phyloP scores from a whole-genome alignment of 208 protist species.

The Leishmania tarentolae region DNA sequence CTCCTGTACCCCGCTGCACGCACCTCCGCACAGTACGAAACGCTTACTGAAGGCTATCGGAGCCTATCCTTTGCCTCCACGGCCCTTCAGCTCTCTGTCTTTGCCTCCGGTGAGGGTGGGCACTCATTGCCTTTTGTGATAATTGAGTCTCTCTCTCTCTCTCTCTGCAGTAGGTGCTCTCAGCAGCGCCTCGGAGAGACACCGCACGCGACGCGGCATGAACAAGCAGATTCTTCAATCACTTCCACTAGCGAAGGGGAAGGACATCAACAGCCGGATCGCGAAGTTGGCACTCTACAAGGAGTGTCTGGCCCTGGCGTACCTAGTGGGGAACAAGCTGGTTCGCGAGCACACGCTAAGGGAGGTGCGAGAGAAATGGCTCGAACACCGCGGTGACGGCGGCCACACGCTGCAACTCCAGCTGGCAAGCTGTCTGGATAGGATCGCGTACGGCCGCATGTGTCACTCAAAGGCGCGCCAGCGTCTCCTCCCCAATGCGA shows the following conservation, averaged over 20 bases:
- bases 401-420: slow-evolving; percentile 84
- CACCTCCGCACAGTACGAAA: background rate
- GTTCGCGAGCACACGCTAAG: slow-evolving; percentile 73
- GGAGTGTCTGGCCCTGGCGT: slow-evolving; percentile 83
- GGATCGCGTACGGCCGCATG: slow-evolving; percentile 84
- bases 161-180: background rate
- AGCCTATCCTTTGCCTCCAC: background rate
- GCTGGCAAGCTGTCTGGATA: slow-evolving; percentile 81
- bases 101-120: background rate
- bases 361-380: slow-evolving; percentile 84
- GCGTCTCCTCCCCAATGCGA: slow-evolving; percentile 81
- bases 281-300: slow-evolving; percentile 88
- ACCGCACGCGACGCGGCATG: slow-evolving; percentile 32
- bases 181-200: background rate
- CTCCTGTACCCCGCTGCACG: background rate
- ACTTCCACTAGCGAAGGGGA: slow-evolving; percentile 83
- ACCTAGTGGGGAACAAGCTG: slow-evolving; percentile 62
- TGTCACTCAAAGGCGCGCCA: slow-evolving; percentile 84
- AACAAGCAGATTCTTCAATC: slow-evolving; percentile 79
- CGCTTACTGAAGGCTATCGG: background rate
- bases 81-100: background rate
- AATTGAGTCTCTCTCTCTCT: background rate
- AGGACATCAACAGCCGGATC: slow-evolving; percentile 73
- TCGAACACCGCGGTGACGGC: slow-evolving; percentile 76
- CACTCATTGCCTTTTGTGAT: background rate